phyloP scores from a whole-genome alignment of 768 basidiomycete species.

The Fistulinella prunicolor region DNA sequence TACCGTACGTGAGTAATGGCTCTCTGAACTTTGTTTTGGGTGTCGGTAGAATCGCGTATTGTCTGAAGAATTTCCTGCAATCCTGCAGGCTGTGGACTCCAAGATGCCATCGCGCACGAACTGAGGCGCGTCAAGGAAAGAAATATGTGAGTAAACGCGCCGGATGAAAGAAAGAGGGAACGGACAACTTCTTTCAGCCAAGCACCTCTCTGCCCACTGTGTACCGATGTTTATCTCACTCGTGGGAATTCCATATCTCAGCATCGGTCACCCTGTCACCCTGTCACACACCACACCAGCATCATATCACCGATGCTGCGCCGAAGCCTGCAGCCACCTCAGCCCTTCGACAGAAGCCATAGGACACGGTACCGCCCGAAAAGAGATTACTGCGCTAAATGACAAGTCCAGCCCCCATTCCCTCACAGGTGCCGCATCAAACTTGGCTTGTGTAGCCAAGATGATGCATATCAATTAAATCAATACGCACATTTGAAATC shows the following conservation, averaged over 20 bases:
- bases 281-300: no score
- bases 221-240: constrained; percentile 34
- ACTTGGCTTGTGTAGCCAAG: no score
- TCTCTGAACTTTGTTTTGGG: constrained; percentile 67
- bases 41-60: constrained; percentile 87
- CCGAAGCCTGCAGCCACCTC: no score
- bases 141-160: constrained; percentile 27
- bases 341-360: no score
- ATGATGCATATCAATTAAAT: no score
- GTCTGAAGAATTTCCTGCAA: constrained; percentile 91
- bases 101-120: constrained; percentile 56
- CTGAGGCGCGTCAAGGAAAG: constrained; percentile 26
- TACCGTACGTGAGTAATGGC: constrained; percentile 74
- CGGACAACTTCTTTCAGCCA: constrained; percentile 12
- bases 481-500: no score
- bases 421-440: no score
- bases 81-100: constrained; percentile 82
- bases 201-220: constrained; percentile 20
- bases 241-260: constrained; percentile 36
- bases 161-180: constrained; percentile 26
- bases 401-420: no score
- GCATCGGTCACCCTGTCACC: constrained; percentile 31
- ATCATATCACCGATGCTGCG: no score
- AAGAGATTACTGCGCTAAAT: no score
- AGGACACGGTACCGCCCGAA: no score